Evolutionary conservation across 345 rosid species (phyloP).

Genomic region (Bruguiera gymnorhiza): DNA sequence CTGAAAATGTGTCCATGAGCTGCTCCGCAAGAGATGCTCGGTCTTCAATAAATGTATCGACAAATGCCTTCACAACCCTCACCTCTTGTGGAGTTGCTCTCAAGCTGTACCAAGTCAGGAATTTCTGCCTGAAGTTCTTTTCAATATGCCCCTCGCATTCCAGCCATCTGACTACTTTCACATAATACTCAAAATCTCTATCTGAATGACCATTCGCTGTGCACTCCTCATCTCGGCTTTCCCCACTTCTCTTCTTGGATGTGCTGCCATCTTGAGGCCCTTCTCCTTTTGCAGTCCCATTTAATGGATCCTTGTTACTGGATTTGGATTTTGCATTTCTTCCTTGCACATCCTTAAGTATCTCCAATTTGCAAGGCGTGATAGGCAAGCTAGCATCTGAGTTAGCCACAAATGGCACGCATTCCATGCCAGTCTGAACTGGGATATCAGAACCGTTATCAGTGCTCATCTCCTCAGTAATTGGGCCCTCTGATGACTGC

Average conservation of each 20-base stretch:
- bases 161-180: constrained; percentile 73
- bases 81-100: constrained; percentile 77
- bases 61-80: constrained; percentile 74
- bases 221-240: constrained; percentile 41
- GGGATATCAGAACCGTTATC: constrained; percentile 41
- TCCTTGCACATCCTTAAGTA: constrained; percentile 47
- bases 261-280: constrained; percentile 58
- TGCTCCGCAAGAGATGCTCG: constrained; percentile 82
- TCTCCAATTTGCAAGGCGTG: constrained; percentile 77
- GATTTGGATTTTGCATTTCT: constrained; percentile 45
- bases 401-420: constrained; percentile 39
- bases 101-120: constrained; percentile 91
- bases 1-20: constrained; percentile 88
- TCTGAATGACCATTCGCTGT: constrained; percentile 30
- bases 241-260: constrained; percentile 47
- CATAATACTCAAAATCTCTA: constrained; percentile 70
- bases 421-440: constrained; percentile 36
- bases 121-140: constrained; percentile 88
- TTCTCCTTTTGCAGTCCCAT: constrained; percentile 39
- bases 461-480: constrained; percentile 39
- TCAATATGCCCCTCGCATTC: constrained; percentile 86
- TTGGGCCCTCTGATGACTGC: constrained; percentile 29
- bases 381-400: constrained; percentile 60
- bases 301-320: constrained; percentile 36
- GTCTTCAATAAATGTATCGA: constrained; percentile 68